These are phyloP conservation scores for Tilletia indica DNA, from an alignment of 1,284 basidiomycete genomes.

Conservation along the genomic window DNA sequence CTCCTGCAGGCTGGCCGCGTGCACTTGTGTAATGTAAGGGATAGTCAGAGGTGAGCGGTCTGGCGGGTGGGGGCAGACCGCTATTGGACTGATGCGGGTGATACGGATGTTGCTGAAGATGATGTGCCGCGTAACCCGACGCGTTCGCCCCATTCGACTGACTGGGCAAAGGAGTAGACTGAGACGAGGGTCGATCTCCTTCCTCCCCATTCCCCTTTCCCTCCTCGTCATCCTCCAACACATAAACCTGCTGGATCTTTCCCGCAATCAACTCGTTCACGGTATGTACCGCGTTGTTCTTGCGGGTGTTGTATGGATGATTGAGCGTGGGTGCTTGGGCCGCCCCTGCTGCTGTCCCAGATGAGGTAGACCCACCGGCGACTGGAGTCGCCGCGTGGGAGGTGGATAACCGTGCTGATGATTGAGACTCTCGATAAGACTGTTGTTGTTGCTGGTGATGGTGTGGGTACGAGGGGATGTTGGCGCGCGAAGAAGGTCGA, in stretches of 20 bases:
- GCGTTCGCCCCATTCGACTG: too few species aligned
- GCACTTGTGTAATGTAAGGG: background rate
- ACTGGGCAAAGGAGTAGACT: background rate
- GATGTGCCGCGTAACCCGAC: constrained; percentile 20
- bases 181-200: background rate
- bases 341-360: background rate
- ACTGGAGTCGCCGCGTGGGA: constrained; percentile 8
- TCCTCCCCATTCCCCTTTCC: background rate
- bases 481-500: too few species aligned
- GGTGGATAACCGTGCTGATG: background rate
- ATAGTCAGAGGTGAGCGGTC: constrained; percentile 3
- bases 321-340: background rate
- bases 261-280: constrained; percentile 46
- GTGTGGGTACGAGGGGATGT: too few species aligned
- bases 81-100: constrained; percentile 2
- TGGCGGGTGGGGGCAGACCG: background rate
- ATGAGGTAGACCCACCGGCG: background rate
- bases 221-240: constrained; percentile 39
- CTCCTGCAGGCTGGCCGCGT: background rate
- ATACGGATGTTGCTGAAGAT: constrained; percentile 25
- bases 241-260: constrained; percentile 44
- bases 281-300: constrained; percentile 27
- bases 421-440: too few species aligned
- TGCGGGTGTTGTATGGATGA: constrained; percentile 16
- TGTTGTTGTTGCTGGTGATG: too few species aligned